Conservation (phyloP, 1,139 yeast species). For the Nakaseomyces kungkrabaensis region DNA sequence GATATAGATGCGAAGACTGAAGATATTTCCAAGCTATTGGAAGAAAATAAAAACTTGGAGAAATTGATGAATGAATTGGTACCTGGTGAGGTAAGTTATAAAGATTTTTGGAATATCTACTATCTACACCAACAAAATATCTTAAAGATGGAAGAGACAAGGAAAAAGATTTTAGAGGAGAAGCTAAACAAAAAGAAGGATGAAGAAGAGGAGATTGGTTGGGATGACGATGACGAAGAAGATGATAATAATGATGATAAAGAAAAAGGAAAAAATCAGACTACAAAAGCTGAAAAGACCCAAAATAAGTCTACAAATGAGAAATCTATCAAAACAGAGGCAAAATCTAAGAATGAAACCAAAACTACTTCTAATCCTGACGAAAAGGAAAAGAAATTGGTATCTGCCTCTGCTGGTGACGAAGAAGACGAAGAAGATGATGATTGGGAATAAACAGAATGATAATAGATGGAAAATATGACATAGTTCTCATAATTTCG, state of each 20-base stretch:
- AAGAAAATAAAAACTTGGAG: constrained; percentile 44
- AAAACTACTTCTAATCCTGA: background rate
- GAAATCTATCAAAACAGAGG: background rate
- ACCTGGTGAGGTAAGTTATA: constrained; percentile 50
- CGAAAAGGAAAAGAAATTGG: constrained; percentile 7
- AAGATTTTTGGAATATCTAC: constrained; percentile 69
- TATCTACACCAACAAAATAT: constrained; percentile 48
- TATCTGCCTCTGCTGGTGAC: constrained; percentile 8
- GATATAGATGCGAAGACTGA: constrained; percentile 43
- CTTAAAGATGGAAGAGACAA: constrained; percentile 51
- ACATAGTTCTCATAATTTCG: too few species aligned
- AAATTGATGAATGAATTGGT: constrained; percentile 56
- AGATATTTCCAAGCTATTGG: constrained; percentile 41
- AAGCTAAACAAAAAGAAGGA: constrained; percentile 9
- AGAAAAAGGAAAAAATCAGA: too few species aligned
- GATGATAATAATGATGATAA: constrained; percentile 7
- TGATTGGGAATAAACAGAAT: constrained; percentile 8
- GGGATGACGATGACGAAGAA: constrained; percentile 28
- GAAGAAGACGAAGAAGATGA: constrained; percentile 14
- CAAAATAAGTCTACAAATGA: background rate
- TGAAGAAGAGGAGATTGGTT: constrained; percentile 17
- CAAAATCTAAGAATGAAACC: background rate
- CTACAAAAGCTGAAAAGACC: background rate
- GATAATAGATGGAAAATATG: too few species aligned
- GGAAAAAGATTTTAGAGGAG: constrained; percentile 45